Evolutionary conservation across 805 yeast genomes (phyloP).

Genomic region (Pichia gijzeniarum): DNA sequence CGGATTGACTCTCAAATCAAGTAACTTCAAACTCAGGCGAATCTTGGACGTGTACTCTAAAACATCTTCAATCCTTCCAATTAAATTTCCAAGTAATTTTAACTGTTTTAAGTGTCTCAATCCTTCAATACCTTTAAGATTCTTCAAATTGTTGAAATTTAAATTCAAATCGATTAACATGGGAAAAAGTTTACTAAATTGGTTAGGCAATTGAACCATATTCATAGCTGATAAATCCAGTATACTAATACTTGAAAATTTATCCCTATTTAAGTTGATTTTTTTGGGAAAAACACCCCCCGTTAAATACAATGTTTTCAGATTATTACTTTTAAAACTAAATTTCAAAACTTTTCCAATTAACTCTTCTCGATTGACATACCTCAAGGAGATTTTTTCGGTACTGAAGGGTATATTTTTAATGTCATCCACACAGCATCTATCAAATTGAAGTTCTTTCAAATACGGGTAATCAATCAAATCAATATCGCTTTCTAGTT

Average conservation of each 20-base stretch:
- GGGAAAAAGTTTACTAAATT: constrained; percentile 37
- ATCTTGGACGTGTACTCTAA: constrained; percentile 26
- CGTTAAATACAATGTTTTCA: constrained; percentile 32
- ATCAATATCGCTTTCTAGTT: constrained; percentile 15
- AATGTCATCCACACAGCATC: constrained; percentile 27
- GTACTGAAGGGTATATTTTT: constrained; percentile 30
- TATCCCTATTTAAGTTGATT: constrained; percentile 2
- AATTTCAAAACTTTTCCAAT: constrained; percentile 18
- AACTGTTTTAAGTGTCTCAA: constrained; percentile 34
- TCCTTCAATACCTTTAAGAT: constrained; percentile 31
- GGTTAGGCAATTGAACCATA: constrained; percentile 33
- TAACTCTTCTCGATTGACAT: constrained; percentile 24
- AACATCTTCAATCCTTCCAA: constrained; percentile 32
- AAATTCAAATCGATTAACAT: constrained; percentile 42
- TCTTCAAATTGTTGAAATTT: constrained; percentile 40
- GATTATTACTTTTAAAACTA: constrained; percentile 19
- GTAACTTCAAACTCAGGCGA: constrained; percentile 30
- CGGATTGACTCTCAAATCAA: constrained; percentile 47
- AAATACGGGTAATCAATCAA: constrained; percentile 33
- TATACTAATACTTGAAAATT: constrained; percentile 31
- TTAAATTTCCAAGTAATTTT: constrained; percentile 40
- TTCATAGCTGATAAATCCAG: constrained; percentile 44
- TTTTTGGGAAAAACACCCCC: constrained; percentile 20
- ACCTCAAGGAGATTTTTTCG: constrained; percentile 39
- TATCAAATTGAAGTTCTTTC: constrained; percentile 40